Percentiles rank a stretch among this genome's conserved stretches.
Evolutionary conservation across 1,284 basidiomycete genomes (phyloP).

Genomic region (Sporisorium iseilematis-ciliati): DNA sequence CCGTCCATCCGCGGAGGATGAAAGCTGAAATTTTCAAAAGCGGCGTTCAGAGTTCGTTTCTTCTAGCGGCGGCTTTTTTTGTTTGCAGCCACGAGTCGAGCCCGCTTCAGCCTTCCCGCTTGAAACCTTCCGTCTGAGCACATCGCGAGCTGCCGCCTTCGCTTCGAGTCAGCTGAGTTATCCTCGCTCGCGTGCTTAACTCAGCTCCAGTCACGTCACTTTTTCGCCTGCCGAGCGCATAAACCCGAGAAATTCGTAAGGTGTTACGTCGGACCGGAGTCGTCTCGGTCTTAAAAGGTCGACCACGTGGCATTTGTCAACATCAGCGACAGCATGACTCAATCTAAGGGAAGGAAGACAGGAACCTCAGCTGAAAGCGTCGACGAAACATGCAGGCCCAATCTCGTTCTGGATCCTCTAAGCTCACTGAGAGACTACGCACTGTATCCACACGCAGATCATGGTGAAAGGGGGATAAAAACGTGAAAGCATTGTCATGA

Average conservation of each 20-base stretch:
- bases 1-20: too few relatives aligned
- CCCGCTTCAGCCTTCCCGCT: too few relatives aligned
- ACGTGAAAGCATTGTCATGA: conserved; percentile 2
- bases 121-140: not conserved
- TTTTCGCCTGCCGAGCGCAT: too few relatives aligned
- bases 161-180: conserved; percentile 3
- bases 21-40: too few relatives aligned
- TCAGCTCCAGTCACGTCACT: too few relatives aligned
- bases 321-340: not conserved
- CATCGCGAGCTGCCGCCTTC: conserved; percentile 5
- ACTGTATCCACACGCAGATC: not conserved
- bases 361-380: not conserved
- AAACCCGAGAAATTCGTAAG: not conserved
- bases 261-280: not conserved
- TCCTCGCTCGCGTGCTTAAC: not conserved
- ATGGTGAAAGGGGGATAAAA: not conserved
- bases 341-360: not conserved
- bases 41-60: too few relatives aligned
- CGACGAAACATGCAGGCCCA: too few relatives aligned
- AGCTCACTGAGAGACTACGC: too few relatives aligned
- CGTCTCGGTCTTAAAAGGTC: not conserved
- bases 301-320: not conserved
- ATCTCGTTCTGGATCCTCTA: too few relatives aligned
- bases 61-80: too few relatives aligned
- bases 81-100: too few relatives aligned